Conservation (phyloP, 2,329 filamentous ascomycete species). For the Westerdykella aurantiaca region DNA sequence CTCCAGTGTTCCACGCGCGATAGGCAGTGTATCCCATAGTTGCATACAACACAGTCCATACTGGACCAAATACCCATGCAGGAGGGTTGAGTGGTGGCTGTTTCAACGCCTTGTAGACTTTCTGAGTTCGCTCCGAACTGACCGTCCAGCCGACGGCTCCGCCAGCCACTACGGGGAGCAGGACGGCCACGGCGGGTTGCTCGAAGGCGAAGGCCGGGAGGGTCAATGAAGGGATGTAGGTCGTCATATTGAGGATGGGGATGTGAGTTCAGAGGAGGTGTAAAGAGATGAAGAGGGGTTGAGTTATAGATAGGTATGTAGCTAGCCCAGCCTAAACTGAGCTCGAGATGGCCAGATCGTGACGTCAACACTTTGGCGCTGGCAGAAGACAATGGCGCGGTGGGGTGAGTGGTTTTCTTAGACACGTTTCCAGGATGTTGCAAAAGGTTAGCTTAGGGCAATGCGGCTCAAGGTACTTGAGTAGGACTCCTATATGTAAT, state of each 20-base stretch:
- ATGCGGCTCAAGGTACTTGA: too few species aligned
- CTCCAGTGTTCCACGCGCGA: slow-evolving; percentile 62
- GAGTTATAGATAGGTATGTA: slow-evolving; percentile 5
- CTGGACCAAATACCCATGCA: slow-evolving; percentile 53
- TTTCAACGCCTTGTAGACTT: slow-evolving; percentile 59
- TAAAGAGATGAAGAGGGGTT: slow-evolving; percentile 1
- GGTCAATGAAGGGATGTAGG: slow-evolving; percentile 71
- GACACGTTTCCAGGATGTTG: too few species aligned
- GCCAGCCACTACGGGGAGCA: slow-evolving; percentile 69
- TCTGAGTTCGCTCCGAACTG: slow-evolving; percentile 54
- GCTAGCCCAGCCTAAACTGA: too few species aligned
- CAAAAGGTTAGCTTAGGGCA: too few species aligned
- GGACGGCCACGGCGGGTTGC: slow-evolving; percentile 64
- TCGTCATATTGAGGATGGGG: slow-evolving; percentile 57
- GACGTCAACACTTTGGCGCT: too few species aligned
- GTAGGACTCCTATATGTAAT: too few species aligned
- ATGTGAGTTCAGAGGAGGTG: slow-evolving; percentile 1
- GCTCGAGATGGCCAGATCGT: too few species aligned
- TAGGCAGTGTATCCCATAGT: slow-evolving; percentile 88
- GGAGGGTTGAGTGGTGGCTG: slow-evolving; percentile 58
- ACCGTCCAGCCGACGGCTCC: slow-evolving; percentile 66
- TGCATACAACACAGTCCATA: slow-evolving; percentile 55
- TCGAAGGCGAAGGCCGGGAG: slow-evolving; percentile 67
- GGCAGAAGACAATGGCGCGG: too few species aligned
- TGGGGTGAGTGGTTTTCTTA: too few species aligned